These are phyloP conservation scores for Alternaria panax DNA, from an alignment of 2,329 filamentous ascomycete genomes.

Conservation along the genomic window DNA sequence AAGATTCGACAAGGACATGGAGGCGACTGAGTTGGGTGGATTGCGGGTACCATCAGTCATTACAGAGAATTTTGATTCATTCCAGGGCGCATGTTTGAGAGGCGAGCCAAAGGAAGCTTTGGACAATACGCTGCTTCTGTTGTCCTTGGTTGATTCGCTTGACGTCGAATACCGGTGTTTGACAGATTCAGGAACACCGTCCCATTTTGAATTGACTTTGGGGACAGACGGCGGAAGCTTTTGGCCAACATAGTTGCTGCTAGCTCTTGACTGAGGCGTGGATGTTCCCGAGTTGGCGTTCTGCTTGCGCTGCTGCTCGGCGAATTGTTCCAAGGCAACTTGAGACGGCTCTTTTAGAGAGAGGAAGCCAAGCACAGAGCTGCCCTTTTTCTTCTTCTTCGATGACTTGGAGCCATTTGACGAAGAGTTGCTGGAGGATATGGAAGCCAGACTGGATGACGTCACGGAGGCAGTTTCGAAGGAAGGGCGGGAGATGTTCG, in stretches of 20 bases:
- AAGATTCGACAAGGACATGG: constrained; percentile 22
- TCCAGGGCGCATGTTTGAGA: constrained; percentile 14
- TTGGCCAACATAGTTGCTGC: constrained; percentile 42
- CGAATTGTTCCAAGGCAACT: constrained; percentile 55
- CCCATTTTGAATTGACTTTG: constrained; percentile 63
- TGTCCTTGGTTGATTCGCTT: constrained; percentile 22
- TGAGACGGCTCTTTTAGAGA: constrained; percentile 59
- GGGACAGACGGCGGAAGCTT: constrained; percentile 59
- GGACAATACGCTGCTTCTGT: constrained; percentile 28
- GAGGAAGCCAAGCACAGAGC: constrained; percentile 55
- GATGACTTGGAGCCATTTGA: constrained; percentile 39
- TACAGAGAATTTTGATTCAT: constrained; percentile 32
- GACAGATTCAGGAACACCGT: constrained; percentile 56
- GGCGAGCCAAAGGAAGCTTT: constrained; percentile 21
- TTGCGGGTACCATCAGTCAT: constrained; percentile 35
- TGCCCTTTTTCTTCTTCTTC: constrained; percentile 45
- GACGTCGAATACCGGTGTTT: constrained; percentile 36
- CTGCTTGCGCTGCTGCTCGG: constrained; percentile 54
- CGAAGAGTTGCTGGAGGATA: constrained; percentile 31
- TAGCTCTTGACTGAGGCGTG: constrained; percentile 20
- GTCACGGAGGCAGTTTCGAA: constrained; percentile 31
- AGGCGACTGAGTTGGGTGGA: constrained; percentile 42
- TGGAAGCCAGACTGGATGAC: constrained; percentile 46
- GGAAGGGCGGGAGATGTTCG: constrained; percentile 18
- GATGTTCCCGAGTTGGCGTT: constrained; percentile 32